A percentile compares a stretch with the other conserved stretches of the same genome.
Evolutionary conservation across 176 grass and related monocot genomes (phyloP).

Genomic region (Aegilops umbellulata): DNA sequence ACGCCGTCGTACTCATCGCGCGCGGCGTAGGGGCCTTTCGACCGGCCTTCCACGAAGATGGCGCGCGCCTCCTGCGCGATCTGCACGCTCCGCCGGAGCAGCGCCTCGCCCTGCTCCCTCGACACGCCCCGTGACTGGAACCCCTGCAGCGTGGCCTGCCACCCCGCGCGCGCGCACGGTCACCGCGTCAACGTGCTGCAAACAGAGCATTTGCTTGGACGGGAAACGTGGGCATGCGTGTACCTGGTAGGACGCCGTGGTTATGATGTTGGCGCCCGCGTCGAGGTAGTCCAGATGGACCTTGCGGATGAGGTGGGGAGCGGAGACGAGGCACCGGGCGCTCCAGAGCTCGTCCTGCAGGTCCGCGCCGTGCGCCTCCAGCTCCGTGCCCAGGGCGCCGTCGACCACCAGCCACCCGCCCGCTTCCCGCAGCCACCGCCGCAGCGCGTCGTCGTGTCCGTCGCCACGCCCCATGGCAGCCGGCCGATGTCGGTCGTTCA

Average conservation of each 20-base stretch:
- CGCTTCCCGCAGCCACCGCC: conserved; percentile 37
- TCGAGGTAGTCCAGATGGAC: conserved; percentile 42
- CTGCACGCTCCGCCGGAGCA: conserved; percentile 33
- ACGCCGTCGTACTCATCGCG: not conserved
- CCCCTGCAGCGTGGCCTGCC: conserved; percentile 37
- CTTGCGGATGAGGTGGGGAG: conserved; percentile 67
- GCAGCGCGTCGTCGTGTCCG: conserved; percentile 22
- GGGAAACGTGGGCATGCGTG: not conserved
- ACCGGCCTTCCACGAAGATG: conserved; percentile 15
- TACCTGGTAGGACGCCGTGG: conserved; percentile 31
- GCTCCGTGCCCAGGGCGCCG: conserved; percentile 71
- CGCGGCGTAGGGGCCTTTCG: conserved; percentile 14
- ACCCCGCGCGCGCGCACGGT: not conserved
- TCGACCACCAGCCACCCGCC: conserved; percentile 58
- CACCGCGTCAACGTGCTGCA: not conserved
- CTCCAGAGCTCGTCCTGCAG: conserved; percentile 70
- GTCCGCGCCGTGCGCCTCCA: conserved; percentile 66
- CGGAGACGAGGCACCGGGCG: conserved; percentile 57
- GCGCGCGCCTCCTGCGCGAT: conserved; percentile 39
- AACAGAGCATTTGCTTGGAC: not conserved
- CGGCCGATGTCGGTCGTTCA: not conserved
- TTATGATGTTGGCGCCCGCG: conserved; percentile 32
- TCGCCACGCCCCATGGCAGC: not conserved
- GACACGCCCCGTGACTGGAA: conserved; percentile 20
- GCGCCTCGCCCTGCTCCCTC: conserved; percentile 26